These are phyloP conservation scores for Cladosporium colombiae DNA, from an alignment of 2,329 filamentous ascomycete genomes.

Conservation along the genomic window DNA sequence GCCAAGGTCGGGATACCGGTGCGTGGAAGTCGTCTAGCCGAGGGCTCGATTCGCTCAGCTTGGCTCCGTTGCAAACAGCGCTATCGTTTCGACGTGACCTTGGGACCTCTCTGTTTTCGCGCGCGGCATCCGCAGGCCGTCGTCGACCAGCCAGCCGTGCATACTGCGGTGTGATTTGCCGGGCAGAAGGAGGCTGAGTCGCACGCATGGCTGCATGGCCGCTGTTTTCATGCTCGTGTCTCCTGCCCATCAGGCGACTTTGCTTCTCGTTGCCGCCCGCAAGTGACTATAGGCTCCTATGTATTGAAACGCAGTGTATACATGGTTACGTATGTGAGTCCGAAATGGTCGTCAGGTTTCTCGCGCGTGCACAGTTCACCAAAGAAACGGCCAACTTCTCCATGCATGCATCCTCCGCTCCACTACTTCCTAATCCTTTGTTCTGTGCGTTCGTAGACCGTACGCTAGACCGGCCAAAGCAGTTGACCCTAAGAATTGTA, in stretches of 20 bases:
- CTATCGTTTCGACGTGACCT: constrained; percentile 15
- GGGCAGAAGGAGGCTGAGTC: constrained; percentile 2
- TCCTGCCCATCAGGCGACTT: background rate
- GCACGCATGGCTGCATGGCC: background rate
- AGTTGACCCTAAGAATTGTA: background rate
- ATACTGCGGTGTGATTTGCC: constrained; percentile 3
- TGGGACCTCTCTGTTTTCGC: constrained; percentile 3
- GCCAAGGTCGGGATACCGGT: constrained; percentile 3
- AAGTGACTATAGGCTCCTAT: background rate
- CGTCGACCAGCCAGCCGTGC: background rate
- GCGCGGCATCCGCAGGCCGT: constrained; percentile 8
- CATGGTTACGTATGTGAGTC: background rate
- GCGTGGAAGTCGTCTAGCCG: background rate
- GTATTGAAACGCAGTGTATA: background rate
- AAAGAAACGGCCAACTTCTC: background rate
- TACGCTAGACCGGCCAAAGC: background rate
- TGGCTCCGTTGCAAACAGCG: background rate
- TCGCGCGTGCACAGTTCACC: background rate
- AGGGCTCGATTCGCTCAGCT: constrained; percentile 11
- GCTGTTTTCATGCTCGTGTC: background rate
- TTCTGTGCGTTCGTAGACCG: background rate
- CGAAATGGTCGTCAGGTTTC: background rate
- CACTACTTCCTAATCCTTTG: background rate
- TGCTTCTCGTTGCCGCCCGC: background rate
- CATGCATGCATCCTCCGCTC: background rate